Evolutionary conservation across 148 eudicot species (phyloP).

Genomic region (Euryodendron excelsum): DNA sequence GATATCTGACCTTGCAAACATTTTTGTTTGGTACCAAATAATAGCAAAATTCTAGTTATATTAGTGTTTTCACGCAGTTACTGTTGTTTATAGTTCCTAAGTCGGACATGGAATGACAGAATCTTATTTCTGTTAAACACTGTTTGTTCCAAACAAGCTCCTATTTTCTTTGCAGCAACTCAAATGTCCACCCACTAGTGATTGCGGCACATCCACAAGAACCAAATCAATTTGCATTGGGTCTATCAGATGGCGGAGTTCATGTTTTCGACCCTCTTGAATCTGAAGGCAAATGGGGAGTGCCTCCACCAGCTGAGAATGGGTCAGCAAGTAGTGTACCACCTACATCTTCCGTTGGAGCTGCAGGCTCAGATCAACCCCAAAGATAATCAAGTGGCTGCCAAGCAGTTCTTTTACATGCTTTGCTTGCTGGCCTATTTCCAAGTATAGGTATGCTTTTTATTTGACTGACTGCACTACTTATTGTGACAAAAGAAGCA

Average conservation of each 20-base stretch:
- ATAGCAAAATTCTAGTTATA: background rate
- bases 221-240: slow-evolving; percentile 82
- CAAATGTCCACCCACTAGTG: slow-evolving; percentile 75
- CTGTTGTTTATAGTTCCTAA: too few species aligned
- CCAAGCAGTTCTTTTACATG: slow-evolving; percentile 12
- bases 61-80: too few species aligned
- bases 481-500: background rate
- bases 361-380: slow-evolving; percentile 73
- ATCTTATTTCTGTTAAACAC: background rate
- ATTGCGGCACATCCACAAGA: slow-evolving; percentile 90
- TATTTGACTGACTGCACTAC: background rate
- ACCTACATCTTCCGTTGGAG: slow-evolving; percentile 61
- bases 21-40: background rate
- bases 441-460: slow-evolving; percentile 19
- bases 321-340: slow-evolving; percentile 66
- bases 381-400: slow-evolving; percentile 50
- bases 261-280: slow-evolving; percentile 85
- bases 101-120: background rate
- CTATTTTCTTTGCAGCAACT: slow-evolving; percentile 41
- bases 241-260: slow-evolving; percentile 86
- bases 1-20: background rate
- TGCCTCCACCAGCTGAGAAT: slow-evolving; percentile 67
- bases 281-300: slow-evolving; percentile 82
- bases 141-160: background rate
- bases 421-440: slow-evolving; percentile 17